phyloP scores from a whole-genome alignment of 192 early-diverging fungal genomes.

The Radiomyces spectabilis region DNA sequence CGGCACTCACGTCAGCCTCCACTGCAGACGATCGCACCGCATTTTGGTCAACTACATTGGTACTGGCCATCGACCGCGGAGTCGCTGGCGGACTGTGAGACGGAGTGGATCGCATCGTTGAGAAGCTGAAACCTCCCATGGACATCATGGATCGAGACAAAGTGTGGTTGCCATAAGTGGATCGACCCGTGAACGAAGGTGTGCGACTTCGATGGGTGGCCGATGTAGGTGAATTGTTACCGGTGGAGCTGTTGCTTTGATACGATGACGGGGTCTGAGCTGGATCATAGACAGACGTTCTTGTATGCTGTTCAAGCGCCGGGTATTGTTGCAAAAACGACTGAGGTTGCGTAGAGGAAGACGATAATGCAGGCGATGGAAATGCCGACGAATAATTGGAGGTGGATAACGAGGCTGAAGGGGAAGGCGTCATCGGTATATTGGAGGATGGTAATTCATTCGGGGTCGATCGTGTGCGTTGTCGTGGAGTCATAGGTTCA shows the following conservation, averaged over 20 bases:
- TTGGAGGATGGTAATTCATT: not conserved
- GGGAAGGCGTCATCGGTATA: not conserved
- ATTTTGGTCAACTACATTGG: no score
- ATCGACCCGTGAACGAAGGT: not conserved
- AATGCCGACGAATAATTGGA: not conserved
- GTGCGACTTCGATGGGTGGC: not conserved
- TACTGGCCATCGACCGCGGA: not conserved
- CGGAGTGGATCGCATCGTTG: not conserved
- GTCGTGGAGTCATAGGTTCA: not conserved
- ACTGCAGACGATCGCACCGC: no score
- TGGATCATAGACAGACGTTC: not conserved
- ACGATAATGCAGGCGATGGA: not conserved
- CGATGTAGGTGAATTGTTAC: not conserved
- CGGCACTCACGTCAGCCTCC: not conserved
- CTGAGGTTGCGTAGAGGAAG: not conserved
- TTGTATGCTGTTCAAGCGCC: not conserved
- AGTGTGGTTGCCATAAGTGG: not conserved
- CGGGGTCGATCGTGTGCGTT: not conserved
- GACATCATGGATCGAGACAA: no score
- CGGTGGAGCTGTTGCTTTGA: no score
- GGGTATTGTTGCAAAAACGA: not conserved
- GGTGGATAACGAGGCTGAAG: not conserved
- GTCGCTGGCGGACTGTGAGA: not conserved
- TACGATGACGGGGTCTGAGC: no score
- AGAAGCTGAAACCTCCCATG: not conserved